Percentiles rank a stretch among this genome's conserved stretches.
These are phyloP conservation scores for Floccularia luteovirens DNA, from an alignment of 768 basidiomycete species.

Conservation along the genomic window DNA sequence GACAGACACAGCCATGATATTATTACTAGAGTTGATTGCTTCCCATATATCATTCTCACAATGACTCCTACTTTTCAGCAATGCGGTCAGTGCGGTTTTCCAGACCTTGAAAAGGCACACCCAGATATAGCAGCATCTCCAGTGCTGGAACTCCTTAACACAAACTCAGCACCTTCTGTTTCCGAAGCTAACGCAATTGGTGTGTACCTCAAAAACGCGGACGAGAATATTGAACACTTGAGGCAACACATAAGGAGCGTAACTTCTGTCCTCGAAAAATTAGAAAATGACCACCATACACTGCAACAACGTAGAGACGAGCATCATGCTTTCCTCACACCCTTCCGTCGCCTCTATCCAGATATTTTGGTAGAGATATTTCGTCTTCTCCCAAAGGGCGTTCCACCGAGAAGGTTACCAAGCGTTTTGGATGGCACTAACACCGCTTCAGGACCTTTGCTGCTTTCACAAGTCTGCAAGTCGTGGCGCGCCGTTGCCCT, in stretches of 20 bases:
- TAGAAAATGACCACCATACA: conserved; percentile 5
- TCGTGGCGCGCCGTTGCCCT: conserved; percentile 8
- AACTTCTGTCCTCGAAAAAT: conserved; percentile 4
- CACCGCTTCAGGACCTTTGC: conserved; percentile 7
- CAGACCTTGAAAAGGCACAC: conserved; percentile 2
- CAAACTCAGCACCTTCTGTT: conserved; percentile 7
- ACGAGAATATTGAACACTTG: conserved; percentile 5
- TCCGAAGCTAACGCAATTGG: conserved; percentile 4
- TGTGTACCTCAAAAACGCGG: not conserved
- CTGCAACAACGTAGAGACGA: conserved; percentile 5
- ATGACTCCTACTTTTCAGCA: too few species aligned
- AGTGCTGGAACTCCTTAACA: conserved; percentile 6
- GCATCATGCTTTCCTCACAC: conserved; percentile 9
- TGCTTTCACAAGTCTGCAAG: conserved; percentile 9
- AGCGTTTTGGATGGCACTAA: conserved; percentile 10
- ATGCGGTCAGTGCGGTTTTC: conserved; percentile 2
- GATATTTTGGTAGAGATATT: conserved; percentile 10
- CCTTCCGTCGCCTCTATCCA: conserved; percentile 9
- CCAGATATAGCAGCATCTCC: too few species aligned
- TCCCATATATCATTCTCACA: too few species aligned
- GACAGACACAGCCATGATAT: too few species aligned
- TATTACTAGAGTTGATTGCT: too few species aligned
- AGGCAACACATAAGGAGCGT: conserved; percentile 7
- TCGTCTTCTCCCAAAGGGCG: conserved; percentile 6
- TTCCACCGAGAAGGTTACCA: conserved; percentile 3